Evolutionary conservation across 2,329 filamentous ascomycete genomes (phyloP).

Genomic region (Balansia obtecta): DNA sequence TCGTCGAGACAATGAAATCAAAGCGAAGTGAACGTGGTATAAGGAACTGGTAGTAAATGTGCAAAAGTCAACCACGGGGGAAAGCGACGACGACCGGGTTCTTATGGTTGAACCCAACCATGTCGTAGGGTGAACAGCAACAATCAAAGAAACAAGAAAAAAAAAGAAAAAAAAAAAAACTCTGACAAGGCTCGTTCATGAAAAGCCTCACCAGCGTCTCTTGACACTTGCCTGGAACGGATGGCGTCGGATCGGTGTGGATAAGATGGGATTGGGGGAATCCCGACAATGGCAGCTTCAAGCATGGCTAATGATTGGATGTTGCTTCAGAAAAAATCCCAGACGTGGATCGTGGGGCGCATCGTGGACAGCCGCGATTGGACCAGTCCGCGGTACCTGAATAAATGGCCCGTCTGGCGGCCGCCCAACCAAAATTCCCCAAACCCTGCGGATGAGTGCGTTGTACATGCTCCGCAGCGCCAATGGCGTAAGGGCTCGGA

Average conservation of each 20-base stretch:
- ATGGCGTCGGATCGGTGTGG: conserved; percentile 3
- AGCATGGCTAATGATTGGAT: conserved; percentile 13
- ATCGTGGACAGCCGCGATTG: conserved; percentile 8
- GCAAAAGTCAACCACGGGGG: not conserved
- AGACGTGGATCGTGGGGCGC: conserved; percentile 7
- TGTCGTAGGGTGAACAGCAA: not conserved
- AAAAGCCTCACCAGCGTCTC: conserved; percentile 2
- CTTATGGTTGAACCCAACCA: not conserved
- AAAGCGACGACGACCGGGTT: not conserved
- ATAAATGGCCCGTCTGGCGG: conserved; percentile 1
- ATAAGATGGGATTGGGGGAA: not conserved
- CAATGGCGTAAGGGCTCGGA: not conserved
- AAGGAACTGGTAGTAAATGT: not conserved
- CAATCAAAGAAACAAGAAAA: not conserved
- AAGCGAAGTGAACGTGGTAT: conserved; percentile 1
- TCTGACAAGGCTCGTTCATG: not conserved
- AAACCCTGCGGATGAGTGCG: not conserved
- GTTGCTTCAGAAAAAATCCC: conserved; percentile 2
- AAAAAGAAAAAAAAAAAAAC: conserved; percentile 1
- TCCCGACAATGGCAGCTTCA: conserved; percentile 7
- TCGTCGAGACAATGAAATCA: conserved; percentile 1
- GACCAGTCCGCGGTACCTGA: conserved; percentile 9
- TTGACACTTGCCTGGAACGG: not conserved
- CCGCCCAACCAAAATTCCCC: not conserved
- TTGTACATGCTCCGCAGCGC: not conserved